phyloP scores from a whole-genome alignment of 768 basidiomycete species.

The Rhodosporidiobolus sp. region DNA sequence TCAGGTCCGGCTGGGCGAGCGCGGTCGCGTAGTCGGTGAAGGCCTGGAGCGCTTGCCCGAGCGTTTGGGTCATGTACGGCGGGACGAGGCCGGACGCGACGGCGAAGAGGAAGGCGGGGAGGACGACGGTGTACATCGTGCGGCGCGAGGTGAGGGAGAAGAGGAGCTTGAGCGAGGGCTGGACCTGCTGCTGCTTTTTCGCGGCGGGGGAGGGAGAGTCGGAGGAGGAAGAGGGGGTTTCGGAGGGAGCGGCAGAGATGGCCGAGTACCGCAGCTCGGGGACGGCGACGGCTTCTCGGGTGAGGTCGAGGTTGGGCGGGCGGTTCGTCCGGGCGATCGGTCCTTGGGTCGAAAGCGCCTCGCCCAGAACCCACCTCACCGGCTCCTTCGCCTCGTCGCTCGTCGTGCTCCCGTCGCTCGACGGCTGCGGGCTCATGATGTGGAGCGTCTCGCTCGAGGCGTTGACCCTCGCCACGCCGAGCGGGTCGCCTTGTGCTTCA shows the following conservation, averaged over 20 bases:
- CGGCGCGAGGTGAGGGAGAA: conserved; percentile 28
- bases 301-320: conserved; percentile 18
- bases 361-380: neutral
- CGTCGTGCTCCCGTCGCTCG: neutral
- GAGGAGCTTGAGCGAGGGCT: conserved; percentile 21
- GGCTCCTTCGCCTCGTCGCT: conserved; percentile 1
- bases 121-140: conserved; percentile 17
- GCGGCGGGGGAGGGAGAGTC: neutral
- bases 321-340: neutral
- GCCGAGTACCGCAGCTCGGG: conserved; percentile 21
- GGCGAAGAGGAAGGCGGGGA: conserved; percentile 65
- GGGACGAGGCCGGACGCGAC: conserved; percentile 66
- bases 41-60: conserved; percentile 72
- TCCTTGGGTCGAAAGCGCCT: neutral
- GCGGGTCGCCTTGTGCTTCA: neutral
- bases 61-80: conserved; percentile 79
- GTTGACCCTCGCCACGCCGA: neutral
- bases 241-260: neutral
- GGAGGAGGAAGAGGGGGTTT: neutral
- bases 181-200: neutral
- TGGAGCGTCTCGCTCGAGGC: conserved; percentile 12
- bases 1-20: conserved; percentile 35
- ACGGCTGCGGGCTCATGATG: neutral
- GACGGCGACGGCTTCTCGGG: neutral
- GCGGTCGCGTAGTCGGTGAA: conserved; percentile 61